phyloP scores from a whole-genome alignment of 495 filamentous ascomycete genomes.

The Cenococcum geophilum region DNA sequence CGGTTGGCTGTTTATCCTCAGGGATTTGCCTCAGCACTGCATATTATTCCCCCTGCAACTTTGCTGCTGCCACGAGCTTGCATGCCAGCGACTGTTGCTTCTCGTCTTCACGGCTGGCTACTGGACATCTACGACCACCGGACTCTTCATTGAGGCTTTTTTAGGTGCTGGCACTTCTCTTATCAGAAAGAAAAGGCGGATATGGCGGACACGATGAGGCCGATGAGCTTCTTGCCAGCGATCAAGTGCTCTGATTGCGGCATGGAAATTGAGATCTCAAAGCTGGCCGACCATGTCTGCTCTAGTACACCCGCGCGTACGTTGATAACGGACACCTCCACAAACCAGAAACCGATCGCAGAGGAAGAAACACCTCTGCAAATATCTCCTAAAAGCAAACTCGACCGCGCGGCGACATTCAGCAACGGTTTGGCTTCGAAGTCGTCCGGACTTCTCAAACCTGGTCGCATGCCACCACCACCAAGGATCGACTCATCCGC shows the following conservation, averaged over 20 bases:
- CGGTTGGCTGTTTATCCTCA: slow-evolving; percentile 15
- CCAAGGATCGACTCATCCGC: slow-evolving; percentile 51
- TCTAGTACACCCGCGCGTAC: slow-evolving; percentile 29
- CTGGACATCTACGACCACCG: slow-evolving; percentile 5
- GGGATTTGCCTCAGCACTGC: slow-evolving; percentile 12
- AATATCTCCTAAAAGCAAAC: slow-evolving; percentile 19
- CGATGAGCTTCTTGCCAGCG: slow-evolving; percentile 71
- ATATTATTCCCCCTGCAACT: neutral
- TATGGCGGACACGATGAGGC: slow-evolving; percentile 46
- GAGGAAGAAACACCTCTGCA: slow-evolving; percentile 7
- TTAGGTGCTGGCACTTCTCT: neutral
- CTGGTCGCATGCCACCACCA: slow-evolving; percentile 38
- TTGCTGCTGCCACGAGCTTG: slow-evolving; percentile 1
- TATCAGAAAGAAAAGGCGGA: neutral
- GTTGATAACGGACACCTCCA: slow-evolving; percentile 1
- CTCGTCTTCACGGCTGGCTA: neutral
- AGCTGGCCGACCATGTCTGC: slow-evolving; percentile 90
- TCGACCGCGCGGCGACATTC: slow-evolving; percentile 25
- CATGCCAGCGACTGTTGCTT: neutral
- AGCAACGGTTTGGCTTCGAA: slow-evolving; percentile 13
- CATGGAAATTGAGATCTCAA: slow-evolving; percentile 75
- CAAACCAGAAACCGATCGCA: slow-evolving; percentile 4
- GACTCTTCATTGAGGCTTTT: neutral
- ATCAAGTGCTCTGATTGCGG: slow-evolving; percentile 96
- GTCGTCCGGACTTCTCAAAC: slow-evolving; percentile 20